These are phyloP conservation scores for Astragalus membranaceus DNA, from an alignment of 306 rosid species.

Conservation along the genomic window DNA sequence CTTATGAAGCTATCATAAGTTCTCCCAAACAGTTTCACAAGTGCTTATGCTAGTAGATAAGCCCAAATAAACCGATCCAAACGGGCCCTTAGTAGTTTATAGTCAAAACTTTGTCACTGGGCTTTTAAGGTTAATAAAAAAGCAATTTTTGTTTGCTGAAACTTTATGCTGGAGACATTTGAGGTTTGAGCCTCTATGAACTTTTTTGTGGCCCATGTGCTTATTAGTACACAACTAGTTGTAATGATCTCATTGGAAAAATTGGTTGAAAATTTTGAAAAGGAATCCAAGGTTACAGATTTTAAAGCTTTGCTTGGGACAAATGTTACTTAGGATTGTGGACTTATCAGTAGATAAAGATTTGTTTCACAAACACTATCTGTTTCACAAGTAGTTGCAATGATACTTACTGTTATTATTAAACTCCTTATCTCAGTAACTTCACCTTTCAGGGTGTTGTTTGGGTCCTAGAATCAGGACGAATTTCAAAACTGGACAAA, in stretches of 20 bases:
- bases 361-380: neutral
- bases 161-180: neutral
- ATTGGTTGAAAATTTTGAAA: too few species aligned
- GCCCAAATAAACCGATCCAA: too few species aligned
- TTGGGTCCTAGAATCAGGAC: constrained; percentile 74
- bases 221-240: neutral
- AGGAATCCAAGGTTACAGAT: neutral
- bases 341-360: neutral
- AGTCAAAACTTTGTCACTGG: neutral
- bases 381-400: neutral
- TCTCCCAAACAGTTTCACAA: too few species aligned
- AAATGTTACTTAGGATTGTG: neutral
- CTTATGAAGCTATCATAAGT: too few species aligned
- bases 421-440: constrained; percentile 3
- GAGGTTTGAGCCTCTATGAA: neutral
- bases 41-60: too few species aligned
- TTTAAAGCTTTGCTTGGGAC: neutral
- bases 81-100: too few species aligned
- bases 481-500: constrained; percentile 38
- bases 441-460: constrained; percentile 57
- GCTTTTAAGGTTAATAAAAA: neutral
- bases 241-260: neutral
- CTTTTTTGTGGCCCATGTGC: too few species aligned
- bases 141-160: constrained; percentile 17
- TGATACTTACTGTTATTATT: neutral